A percentile compares a stretch with the other conserved stretches of the same genome.
Evolutionary conservation across 352 stramenopile species (phyloP).

Genomic region (Globisporangium middletonii): DNA sequence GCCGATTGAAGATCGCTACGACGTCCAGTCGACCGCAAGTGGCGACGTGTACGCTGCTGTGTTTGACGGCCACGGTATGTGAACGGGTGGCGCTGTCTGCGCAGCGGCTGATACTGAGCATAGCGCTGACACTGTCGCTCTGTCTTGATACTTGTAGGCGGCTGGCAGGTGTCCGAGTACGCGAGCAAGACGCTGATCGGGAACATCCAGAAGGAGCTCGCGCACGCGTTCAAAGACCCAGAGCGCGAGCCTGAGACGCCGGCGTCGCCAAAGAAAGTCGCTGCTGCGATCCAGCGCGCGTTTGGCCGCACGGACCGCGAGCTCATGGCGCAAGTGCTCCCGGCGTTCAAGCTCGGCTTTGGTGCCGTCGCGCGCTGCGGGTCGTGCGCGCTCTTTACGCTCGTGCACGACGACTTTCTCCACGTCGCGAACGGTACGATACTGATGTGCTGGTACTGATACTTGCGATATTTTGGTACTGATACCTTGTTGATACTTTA

Average conservation of each 20-base stretch:
- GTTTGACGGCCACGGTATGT: conserved; percentile 86
- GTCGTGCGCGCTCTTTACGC: conserved; percentile 82
- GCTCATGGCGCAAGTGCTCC: conserved; percentile 70
- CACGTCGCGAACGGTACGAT: conserved; percentile 76
- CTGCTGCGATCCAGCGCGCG: conserved; percentile 67
- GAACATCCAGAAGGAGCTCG: conserved; percentile 74
- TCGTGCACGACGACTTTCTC: conserved; percentile 65
- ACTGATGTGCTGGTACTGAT: background rate
- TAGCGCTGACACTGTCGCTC: background rate
- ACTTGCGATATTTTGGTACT: background rate
- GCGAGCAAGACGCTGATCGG: conserved; percentile 66
- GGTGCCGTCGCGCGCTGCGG: conserved; percentile 84
- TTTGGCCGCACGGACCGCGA: conserved; percentile 86
- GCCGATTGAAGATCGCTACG: conserved; percentile 80
- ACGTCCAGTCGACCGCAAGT: conserved; percentile 53
- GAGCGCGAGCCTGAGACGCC: conserved; percentile 15
- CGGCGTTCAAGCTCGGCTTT: conserved; percentile 90
- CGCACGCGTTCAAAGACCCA: conserved; percentile 35
- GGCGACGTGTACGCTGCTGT: conserved; percentile 85
- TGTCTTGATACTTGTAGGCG: conserved; percentile 26
- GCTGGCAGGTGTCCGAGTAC: conserved; percentile 92
- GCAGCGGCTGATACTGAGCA: background rate
- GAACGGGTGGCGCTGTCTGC: background rate
- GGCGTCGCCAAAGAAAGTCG: conserved; percentile 44
- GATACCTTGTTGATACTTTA: background rate